phyloP scores from a whole-genome alignment of 495 filamentous ascomycete genomes.

The Saxispiralis lemnorum region DNA sequence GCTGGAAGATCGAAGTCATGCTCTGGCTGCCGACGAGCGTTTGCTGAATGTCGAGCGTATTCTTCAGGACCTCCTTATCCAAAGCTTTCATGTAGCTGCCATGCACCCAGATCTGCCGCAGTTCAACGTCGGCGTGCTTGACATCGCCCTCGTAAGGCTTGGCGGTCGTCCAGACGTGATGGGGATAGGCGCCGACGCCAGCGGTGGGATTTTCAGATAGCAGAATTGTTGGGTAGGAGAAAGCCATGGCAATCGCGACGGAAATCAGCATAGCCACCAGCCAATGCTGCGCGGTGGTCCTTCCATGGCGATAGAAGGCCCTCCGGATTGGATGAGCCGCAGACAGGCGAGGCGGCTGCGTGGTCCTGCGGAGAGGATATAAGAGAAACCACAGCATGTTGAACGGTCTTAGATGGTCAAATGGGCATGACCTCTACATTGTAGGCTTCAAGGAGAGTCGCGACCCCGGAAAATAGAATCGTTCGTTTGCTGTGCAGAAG shows the following conservation, averaged over 20 bases:
- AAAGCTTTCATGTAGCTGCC: constrained; percentile 54
- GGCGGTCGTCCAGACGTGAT: constrained; percentile 62
- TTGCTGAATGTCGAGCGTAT: constrained; percentile 43
- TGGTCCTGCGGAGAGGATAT: constrained; percentile 45
- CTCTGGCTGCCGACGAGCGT: constrained; percentile 10
- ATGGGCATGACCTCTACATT: too few relatives aligned
- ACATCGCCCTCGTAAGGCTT: constrained; percentile 32
- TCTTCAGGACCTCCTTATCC: constrained; percentile 38
- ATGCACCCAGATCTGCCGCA: constrained; percentile 35
- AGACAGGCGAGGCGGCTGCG: constrained; percentile 14
- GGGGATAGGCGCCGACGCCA: constrained; percentile 43
- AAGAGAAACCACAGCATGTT: constrained; percentile 37
- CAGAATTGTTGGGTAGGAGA: constrained; percentile 50
- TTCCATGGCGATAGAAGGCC: constrained; percentile 45
- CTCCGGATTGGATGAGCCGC: constrained; percentile 39
- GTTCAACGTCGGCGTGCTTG: constrained; percentile 28
- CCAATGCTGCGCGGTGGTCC: constrained; percentile 46
- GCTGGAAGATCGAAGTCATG: constrained; percentile 5
- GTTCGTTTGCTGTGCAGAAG: too few relatives aligned
- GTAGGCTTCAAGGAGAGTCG: constrained; percentile 5
- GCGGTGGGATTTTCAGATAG: constrained; percentile 39
- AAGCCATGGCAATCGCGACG: constrained; percentile 39
- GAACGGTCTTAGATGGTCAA: background rate
- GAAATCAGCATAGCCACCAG: constrained; percentile 46
- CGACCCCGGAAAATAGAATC: too few relatives aligned